Percentiles rank a stretch among this genome's conserved stretches.
Evolutionary conservation across 2,329 filamentous ascomycete genomes (phyloP).

Genomic region (Penicillium sp.): DNA sequence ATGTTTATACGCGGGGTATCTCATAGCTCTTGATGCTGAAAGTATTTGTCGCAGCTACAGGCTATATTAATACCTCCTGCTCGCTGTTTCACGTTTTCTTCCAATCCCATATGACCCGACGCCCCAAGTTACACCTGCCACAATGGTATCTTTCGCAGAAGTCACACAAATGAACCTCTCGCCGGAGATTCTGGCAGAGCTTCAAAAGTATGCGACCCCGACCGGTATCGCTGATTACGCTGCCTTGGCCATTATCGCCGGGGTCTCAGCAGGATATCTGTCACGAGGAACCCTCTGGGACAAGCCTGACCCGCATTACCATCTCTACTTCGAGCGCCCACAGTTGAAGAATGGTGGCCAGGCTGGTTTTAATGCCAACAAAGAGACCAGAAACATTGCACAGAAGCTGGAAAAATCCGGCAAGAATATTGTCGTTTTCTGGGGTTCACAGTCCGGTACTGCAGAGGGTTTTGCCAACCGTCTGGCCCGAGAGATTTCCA

Average conservation of each 20-base stretch:
- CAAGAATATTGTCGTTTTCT: constrained; percentile 84
- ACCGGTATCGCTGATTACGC: constrained; percentile 33
- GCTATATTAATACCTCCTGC: background rate
- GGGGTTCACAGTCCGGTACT: constrained; percentile 91
- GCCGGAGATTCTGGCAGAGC: constrained; percentile 18
- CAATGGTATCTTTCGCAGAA: constrained; percentile 10
- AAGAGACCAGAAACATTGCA: constrained; percentile 49
- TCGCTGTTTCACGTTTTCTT: background rate
- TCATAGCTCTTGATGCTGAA: background rate
- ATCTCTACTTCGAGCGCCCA: constrained; percentile 52
- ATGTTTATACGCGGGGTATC: background rate
- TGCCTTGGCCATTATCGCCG: constrained; percentile 36
- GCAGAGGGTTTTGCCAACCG: constrained; percentile 91
- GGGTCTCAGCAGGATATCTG: constrained; percentile 42
- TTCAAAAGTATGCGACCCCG: constrained; percentile 21
- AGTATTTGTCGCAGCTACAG: background rate
- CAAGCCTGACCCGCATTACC: constrained; percentile 50
- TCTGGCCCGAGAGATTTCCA: constrained; percentile 86
- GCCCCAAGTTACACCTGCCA: background rate
- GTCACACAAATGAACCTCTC: constrained; percentile 15
- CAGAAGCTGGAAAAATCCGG: constrained; percentile 43
- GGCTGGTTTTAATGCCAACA: constrained; percentile 13
- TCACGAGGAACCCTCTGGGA: constrained; percentile 49
- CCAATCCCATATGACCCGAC: background rate
- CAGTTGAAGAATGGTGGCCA: constrained; percentile 39